Base-by-base conservation (phyloP, 106 monocot species). In the Agapanthus africanus region DNA sequence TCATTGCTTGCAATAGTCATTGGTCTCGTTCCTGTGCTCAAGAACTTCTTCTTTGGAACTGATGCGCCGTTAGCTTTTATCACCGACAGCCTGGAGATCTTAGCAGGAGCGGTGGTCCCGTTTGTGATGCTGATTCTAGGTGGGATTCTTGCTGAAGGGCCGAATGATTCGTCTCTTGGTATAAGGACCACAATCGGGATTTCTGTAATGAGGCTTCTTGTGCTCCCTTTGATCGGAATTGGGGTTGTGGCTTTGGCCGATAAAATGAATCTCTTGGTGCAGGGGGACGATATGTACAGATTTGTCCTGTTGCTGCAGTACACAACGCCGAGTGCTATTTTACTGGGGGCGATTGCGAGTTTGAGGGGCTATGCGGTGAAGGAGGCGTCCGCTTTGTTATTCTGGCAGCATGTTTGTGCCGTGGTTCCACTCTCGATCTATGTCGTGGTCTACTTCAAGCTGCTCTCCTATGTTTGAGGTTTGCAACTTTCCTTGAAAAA, bases 371-470 rank as follows among this genome's bases (percentile, higher is more conserved):
- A 95, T 74, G 91, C 88, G 28, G 86, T 95, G 31, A 79, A 79
- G 54, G 95, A 95, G 72, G 86, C 88, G 47, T 95, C 95, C 4
- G 91, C 95, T 10, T 46, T 91, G 16, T 67, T 95, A 73, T 95
- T 95, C 72, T 97, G 95, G 95, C 95, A 97, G 79, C 95, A 97
- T 70, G 88, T 95, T 39, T 86, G 76, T 49, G 95, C 88, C 4
- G 73, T 97, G 10, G 54, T 87, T 19, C 88, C 95, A 7, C 79
- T 97, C 28, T 97, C 95, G 13, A n/a, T 92, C 46, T 97, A 91
- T 44, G 64, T 97, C 39, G 76, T 89, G 8, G 42, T 92, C 63
- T 97, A 97, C 77, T 91, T 97, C 86, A 97, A 80, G 70, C 34
- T 94, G 65, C 84, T 94, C 21, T 61, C 80, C 6, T 79, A 85